Percentiles rank a stretch among this genome's conserved stretches.
These are phyloP conservation scores for Lepiota brunneoincarnata DNA, from an alignment of 768 basidiomycete genomes.

Conservation along the genomic window DNA sequence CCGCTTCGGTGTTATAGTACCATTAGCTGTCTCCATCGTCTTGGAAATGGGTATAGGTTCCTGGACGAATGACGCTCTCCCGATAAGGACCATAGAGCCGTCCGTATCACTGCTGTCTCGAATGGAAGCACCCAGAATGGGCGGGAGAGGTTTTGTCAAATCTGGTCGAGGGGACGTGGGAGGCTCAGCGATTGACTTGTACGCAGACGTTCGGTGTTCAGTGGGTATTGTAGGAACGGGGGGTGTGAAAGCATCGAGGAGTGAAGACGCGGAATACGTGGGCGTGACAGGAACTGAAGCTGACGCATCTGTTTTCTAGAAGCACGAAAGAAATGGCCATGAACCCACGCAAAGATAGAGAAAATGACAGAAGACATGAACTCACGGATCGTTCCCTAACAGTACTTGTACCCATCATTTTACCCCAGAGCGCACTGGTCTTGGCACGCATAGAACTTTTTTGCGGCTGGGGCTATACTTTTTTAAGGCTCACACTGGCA, in stretches of 20 bases:
- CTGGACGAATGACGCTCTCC: constrained; percentile 37
- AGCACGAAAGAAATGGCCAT: neutral
- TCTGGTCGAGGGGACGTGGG: constrained; percentile 30
- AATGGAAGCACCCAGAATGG: constrained; percentile 40
- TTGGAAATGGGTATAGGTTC: constrained; percentile 26
- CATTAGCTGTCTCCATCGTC: constrained; percentile 16
- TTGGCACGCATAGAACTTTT: constrained; percentile 63
- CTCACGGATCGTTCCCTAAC: constrained; percentile 70
- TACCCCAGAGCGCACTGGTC: constrained; percentile 56
- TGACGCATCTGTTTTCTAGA: constrained; percentile 54
- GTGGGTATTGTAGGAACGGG: constrained; percentile 53
- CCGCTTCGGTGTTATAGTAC: constrained; percentile 39
- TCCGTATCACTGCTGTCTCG: constrained; percentile 44
- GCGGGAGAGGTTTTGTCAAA: constrained; percentile 63
- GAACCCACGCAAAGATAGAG: constrained; percentile 5
- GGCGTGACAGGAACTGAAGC: constrained; percentile 29
- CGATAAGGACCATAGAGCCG: constrained; percentile 56
- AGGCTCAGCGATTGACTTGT: constrained; percentile 53
- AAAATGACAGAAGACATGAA: constrained; percentile 12
- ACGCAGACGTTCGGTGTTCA: constrained; percentile 35
- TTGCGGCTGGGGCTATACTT: constrained; percentile 29
- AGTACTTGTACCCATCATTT: constrained; percentile 67
- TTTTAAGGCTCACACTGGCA: too few relatives aligned
- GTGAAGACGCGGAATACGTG: constrained; percentile 30
- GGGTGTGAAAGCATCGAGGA: constrained; percentile 44